phyloP scores from a whole-genome alignment of 1,139 yeast genomes.

The Diutina catenulata region DNA sequence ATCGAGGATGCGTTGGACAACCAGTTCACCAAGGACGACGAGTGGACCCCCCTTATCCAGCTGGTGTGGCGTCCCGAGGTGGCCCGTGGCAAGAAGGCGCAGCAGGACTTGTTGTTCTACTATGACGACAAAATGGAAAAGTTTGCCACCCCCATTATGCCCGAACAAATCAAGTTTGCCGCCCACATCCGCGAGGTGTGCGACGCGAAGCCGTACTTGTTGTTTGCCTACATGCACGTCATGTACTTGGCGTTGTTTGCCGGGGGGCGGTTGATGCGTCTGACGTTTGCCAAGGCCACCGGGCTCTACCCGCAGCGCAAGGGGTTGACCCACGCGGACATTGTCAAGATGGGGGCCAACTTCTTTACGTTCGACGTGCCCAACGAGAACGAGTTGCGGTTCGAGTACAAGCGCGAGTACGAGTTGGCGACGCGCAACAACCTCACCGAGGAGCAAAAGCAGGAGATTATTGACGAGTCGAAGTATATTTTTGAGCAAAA shows the following conservation, averaged over 20 bases:
- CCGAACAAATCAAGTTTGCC: slow-evolving; percentile 50
- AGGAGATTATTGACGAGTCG: slow-evolving; percentile 58
- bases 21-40: slow-evolving; percentile 23
- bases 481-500: slow-evolving; percentile 55
- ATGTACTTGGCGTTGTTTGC: slow-evolving; percentile 81
- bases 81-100: slow-evolving; percentile 47
- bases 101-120: slow-evolving; percentile 55
- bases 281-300: slow-evolving; percentile 51
- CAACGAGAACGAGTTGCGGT: slow-evolving; percentile 54
- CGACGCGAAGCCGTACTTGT: slow-evolving; percentile 51
- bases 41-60: slow-evolving; percentile 31
- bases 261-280: slow-evolving; percentile 68
- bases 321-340: slow-evolving; percentile 51
- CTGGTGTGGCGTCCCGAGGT: slow-evolving; percentile 64
- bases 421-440: slow-evolving; percentile 63
- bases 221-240: slow-evolving; percentile 79
- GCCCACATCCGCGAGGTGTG: slow-evolving; percentile 47
- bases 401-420: slow-evolving; percentile 60
- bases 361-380: slow-evolving; percentile 63
- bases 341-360: slow-evolving; percentile 52
- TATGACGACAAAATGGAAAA: slow-evolving; percentile 45
- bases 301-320: slow-evolving; percentile 68
- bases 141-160: slow-evolving; percentile 44
- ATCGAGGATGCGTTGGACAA: slow-evolving; percentile 46
- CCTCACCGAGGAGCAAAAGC: slow-evolving; percentile 58